Evolutionary conservation across 208 protist species (phyloP).

Genomic region (Wallacemonas collosoma): DNA sequence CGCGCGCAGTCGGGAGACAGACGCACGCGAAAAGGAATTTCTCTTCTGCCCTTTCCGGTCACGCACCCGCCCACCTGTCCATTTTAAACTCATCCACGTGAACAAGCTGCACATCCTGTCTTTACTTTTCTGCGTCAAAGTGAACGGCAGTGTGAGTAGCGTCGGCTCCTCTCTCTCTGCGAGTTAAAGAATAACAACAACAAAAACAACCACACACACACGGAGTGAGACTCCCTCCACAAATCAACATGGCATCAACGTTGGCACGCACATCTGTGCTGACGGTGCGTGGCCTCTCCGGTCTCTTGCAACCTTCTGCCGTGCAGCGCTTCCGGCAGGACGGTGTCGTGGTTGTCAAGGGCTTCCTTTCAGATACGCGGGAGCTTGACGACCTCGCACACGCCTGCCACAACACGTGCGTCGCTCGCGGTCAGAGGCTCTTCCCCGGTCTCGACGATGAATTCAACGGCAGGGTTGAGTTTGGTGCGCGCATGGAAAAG

Average conservation of each 20-base stretch:
- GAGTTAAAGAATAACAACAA: background rate
- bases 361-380: slow-evolving; percentile 27
- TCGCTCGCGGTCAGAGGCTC: slow-evolving; percentile 36
- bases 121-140: too few relatives aligned
- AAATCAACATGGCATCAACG: background rate
- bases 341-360: slow-evolving; percentile 53
- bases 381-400: slow-evolving; percentile 28
- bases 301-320: slow-evolving; percentile 38
- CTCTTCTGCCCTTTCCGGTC: too few relatives aligned
- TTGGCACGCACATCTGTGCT: slow-evolving; percentile 7
- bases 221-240: background rate
- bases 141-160: too few relatives aligned
- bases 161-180: background rate
- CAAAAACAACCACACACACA: background rate
- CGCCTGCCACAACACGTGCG: slow-evolving; percentile 33
- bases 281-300: slow-evolving; percentile 41
- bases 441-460: slow-evolving; percentile 72
- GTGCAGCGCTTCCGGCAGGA: slow-evolving; percentile 67
- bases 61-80: too few relatives aligned
- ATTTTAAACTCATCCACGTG: too few relatives aligned
- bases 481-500: slow-evolving; percentile 33
- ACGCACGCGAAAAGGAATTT: too few relatives aligned
- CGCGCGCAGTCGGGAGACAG: too few relatives aligned
- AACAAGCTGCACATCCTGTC: too few relatives aligned
- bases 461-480: slow-evolving; percentile 29